These are phyloP conservation scores for Chlorella sorokiniana DNA, from an alignment of 139 green algal genomes.

Conservation along the genomic window DNA sequence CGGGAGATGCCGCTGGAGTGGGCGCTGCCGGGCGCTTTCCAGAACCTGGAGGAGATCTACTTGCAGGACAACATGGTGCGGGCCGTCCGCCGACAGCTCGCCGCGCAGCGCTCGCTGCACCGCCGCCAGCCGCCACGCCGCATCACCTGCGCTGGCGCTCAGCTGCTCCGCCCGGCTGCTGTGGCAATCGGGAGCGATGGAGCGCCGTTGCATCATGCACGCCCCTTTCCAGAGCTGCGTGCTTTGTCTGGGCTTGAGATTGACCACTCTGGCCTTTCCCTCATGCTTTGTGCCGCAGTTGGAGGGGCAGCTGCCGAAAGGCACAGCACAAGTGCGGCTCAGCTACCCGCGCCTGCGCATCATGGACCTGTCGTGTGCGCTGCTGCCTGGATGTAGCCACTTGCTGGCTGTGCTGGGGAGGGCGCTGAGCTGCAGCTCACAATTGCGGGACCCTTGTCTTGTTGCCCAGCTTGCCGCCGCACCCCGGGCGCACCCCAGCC, in stretches of 20 bases:
- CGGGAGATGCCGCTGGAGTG: not conserved
- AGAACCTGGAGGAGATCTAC: slow-evolving; percentile 17
- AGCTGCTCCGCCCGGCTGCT: not conserved
- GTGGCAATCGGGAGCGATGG: too few species aligned
- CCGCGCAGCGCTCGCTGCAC: too few species aligned
- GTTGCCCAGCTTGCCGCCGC: not conserved
- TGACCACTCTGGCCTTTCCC: not conserved
- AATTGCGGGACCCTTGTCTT: not conserved
- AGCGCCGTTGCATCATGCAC: too few species aligned
- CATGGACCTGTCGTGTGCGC: slow-evolving; percentile 7
- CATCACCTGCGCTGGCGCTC: too few species aligned
- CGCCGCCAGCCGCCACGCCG: too few species aligned
- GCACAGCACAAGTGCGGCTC: not conserved
- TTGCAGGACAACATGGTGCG: slow-evolving; percentile 24
- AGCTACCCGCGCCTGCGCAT: not conserved
- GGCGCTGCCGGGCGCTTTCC: not conserved
- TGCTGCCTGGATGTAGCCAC: not conserved
- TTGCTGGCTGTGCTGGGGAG: too few species aligned
- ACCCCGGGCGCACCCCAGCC: not conserved
- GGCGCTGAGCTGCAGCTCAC: too few species aligned
- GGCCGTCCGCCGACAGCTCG: not conserved
- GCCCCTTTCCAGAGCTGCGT: not conserved
- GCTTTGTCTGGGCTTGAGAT: not conserved
- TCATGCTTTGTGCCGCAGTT: slow-evolving; percentile 1
- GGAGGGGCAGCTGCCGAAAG: not conserved